Conservation (phyloP, 345 rosid species). For the Anastatica hierochuntica region DNA sequence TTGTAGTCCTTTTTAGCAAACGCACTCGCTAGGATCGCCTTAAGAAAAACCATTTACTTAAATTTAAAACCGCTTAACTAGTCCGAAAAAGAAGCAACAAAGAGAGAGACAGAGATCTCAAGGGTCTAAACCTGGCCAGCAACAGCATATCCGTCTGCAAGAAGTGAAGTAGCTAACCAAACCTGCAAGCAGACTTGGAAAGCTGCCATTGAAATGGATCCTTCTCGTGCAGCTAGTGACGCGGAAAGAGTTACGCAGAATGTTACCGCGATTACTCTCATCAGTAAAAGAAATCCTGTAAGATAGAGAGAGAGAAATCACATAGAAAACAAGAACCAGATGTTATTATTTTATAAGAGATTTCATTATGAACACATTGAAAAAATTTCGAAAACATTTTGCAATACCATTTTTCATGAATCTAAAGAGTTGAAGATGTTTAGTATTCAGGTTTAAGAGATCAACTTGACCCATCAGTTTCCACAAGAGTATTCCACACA, state of each 20-base stretch:
- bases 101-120: background rate
- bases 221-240: conserved; percentile 86
- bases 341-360: background rate
- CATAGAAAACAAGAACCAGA: background rate
- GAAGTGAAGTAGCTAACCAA: conserved; percentile 92
- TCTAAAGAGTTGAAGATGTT: conserved; percentile 55
- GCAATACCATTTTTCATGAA: conserved; percentile 68
- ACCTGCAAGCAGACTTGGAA: conserved; percentile 97
- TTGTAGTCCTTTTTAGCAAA: conserved; percentile 62
- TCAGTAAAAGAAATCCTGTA: conserved; percentile 69
- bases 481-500: conserved; percentile 67
- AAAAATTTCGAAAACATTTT: background rate
- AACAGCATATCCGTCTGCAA: conserved; percentile 89
- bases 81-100: background rate
- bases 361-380: background rate
- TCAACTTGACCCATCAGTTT: conserved; percentile 57
- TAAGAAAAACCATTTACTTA: background rate
- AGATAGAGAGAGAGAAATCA: conserved; percentile 6
- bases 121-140: conserved; percentile 75
- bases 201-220: conserved; percentile 83
- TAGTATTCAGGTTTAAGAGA: conserved; percentile 47
- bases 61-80: background rate
- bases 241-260: conserved; percentile 90
- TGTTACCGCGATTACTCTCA: conserved; percentile 82
- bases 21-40: conserved; percentile 83